Base-by-base conservation (phyloP, 345 rosid genomes). In the Hypericum androsaemum region DNA sequence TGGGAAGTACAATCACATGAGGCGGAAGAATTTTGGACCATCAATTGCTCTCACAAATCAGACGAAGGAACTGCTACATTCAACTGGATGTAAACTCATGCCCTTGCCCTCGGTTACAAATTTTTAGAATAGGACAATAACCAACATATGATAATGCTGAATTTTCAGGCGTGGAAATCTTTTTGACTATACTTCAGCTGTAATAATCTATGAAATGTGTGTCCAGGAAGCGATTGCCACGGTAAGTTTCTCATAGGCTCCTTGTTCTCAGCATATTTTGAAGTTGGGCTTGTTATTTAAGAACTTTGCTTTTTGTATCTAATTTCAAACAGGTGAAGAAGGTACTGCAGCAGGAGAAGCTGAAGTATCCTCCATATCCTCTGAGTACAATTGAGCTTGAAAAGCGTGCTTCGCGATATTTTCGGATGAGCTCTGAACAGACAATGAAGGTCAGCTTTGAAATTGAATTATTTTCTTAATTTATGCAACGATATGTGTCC, bases 1-100 rank as follows among this genome's bases (percentile, higher is more conserved):
- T 92, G 98, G 98, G 98, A 92, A 69, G 73, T 88, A 60, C 84
- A 88, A 65, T 75, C 98, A 64, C 98, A 92, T 72, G 86, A 82
- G 70, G 84, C 94, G n/a, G 96, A 92, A 70, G 95, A 88, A 53
- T 92, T 80, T 64, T 92, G 96, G 98, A 75, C 79, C 16, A 74
- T 88, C 42, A 84, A 92, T 72, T 88, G 96, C 63, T 71, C 94
- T 69, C 92, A 88, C 62, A 78, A 62, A 74, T 81, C 80, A 38
- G 86, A 78, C 60, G 95, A 84, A 71, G 84, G 95, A 45, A 54
- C 66, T 53, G 84, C 89, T 50, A 76, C 88, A 43, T 92, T 92
- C 67, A 80, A 41, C 71, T 88, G 96, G 96, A 78, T 73, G 98
- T 92, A 88, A 71, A 54, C 37, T 73, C 54, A 46, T 43, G 48